Percentiles rank a stretch among this genome's conserved stretches.
These are phyloP conservation scores for Cyberlindnera samutprakarnensis DNA, from an alignment of 805 yeast genomes.

Conservation along the genomic window DNA sequence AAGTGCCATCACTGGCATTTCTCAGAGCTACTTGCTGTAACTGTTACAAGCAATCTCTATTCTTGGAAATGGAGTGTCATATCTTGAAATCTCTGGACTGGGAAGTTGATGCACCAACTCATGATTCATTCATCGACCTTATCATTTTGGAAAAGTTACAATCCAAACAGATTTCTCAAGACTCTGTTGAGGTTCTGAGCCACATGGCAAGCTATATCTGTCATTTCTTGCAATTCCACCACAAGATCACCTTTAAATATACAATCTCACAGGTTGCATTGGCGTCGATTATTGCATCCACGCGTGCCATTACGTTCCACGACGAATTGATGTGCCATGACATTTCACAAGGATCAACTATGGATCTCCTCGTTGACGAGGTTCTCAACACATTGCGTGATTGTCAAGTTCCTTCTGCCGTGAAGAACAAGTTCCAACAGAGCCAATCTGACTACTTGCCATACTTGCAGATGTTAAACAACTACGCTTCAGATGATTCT, in stretches of 20 bases:
- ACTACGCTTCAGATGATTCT: slow-evolving; percentile 20
- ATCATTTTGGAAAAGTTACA: slow-evolving; percentile 30
- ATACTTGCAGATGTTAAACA: slow-evolving; percentile 9
- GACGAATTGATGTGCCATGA: slow-evolving; percentile 11
- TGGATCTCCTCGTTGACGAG: slow-evolving; percentile 17
- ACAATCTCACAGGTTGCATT: slow-evolving; percentile 39
- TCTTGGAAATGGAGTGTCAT: slow-evolving; percentile 64
- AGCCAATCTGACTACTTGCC: slow-evolving; percentile 16
- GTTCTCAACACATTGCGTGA: slow-evolving; percentile 14
- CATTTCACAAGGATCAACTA: slow-evolving; percentile 15
- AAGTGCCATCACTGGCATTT: slow-evolving; percentile 46
- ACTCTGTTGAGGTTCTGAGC: slow-evolving; percentile 34
- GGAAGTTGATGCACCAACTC: slow-evolving; percentile 55
- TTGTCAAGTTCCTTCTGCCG: slow-evolving; percentile 30
- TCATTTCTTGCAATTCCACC: slow-evolving; percentile 59
- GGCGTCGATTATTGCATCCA: slow-evolving; percentile 41
- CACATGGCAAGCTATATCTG: slow-evolving; percentile 54
- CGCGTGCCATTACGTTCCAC: slow-evolving; percentile 33
- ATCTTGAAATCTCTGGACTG: slow-evolving; percentile 56
- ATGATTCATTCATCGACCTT: slow-evolving; percentile 57
- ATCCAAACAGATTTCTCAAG: background rate
- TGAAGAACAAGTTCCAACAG: slow-evolving; percentile 37
- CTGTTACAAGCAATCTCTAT: slow-evolving; percentile 46
- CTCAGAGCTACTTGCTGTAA: slow-evolving; percentile 50
- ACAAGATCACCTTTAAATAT: slow-evolving; percentile 45